phyloP scores from a whole-genome alignment of 192 early-diverging fungal genomes.

The Coemansia sp. region DNA sequence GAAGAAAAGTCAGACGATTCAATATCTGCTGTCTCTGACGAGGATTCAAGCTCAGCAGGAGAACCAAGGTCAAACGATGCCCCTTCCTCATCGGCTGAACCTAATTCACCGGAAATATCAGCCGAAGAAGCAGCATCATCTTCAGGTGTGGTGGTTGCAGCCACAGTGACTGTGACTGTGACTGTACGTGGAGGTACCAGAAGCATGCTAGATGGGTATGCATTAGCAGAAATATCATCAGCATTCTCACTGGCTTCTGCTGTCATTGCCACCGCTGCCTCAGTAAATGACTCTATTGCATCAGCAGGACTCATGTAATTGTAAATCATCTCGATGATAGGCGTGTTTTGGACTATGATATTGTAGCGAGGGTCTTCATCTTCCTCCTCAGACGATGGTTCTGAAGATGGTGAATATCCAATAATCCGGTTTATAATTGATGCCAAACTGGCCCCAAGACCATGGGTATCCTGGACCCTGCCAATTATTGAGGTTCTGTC shows the following conservation, averaged over 20 bases:
- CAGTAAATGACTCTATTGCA: not conserved
- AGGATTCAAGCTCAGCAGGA: not conserved
- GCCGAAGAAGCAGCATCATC: not conserved
- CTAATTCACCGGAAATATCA: not conserved
- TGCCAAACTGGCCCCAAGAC: conserved; percentile 9
- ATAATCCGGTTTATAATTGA: conserved; percentile 1
- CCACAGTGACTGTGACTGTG: conserved; percentile 8
- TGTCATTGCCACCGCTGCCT: not conserved
- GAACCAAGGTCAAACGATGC: not conserved
- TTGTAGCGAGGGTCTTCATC: conserved; percentile 5
- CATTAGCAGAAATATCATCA: not conserved
- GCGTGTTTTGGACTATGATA: conserved; percentile 20
- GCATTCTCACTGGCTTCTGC: not conserved
- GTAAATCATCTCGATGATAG: conserved; percentile 43
- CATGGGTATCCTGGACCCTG: not conserved
- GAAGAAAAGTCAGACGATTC: not conserved
- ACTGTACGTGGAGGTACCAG: conserved; percentile 1
- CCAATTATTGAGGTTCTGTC: no score
- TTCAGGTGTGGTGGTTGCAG: not conserved
- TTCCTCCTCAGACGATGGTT: not conserved
- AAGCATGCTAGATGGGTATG: not conserved
- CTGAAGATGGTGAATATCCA: not conserved
- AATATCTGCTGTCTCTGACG: not conserved
- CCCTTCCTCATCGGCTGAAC: not conserved
- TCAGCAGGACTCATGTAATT: conserved; percentile 26